Conservation (phyloP, 345 rosid species). For the Eucalyptus rudis region DNA sequence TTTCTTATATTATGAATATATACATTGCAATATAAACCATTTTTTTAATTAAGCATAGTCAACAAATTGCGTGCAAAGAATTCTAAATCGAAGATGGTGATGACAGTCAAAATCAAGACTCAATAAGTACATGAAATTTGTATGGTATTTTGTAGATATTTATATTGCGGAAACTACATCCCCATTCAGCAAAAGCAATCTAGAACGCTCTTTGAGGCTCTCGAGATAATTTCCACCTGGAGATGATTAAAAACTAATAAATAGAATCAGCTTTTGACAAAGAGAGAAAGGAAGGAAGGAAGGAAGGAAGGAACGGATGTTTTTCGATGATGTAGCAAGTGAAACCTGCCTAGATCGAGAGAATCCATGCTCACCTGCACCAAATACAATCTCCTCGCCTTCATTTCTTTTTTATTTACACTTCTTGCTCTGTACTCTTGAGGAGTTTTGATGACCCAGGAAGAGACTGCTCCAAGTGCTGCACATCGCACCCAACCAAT, state of each 20-base stretch:
- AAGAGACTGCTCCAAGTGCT: background rate
- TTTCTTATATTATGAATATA: too few relatives aligned
- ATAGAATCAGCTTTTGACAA: background rate
- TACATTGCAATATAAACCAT: too few relatives aligned
- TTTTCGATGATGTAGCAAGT: background rate
- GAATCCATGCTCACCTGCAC: background rate
- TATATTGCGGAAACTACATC: background rate
- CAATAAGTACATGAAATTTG: rapidly evolving
- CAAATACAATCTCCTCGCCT: background rate
- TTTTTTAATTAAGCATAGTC: too few relatives aligned
- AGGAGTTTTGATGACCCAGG: background rate
- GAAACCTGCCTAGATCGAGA: background rate
- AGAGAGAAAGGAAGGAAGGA: background rate
- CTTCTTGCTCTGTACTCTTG: background rate
- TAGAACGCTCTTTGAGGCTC: background rate
- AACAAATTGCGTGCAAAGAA: rapidly evolving
- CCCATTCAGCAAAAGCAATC: background rate
- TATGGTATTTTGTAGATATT: too few relatives aligned
- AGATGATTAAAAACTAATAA: background rate
- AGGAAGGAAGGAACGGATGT: background rate
- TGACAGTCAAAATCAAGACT: rapidly evolving
- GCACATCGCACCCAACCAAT: background rate
- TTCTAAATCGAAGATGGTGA: rapidly evolving
- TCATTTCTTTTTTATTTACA: background rate
- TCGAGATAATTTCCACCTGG: background rate